A percentile compares a stretch with the other conserved stretches of the same genome.
Evolutionary conservation across 2,329 filamentous ascomycete genomes (phyloP).

Genomic region (Phyllosticta paracitricarpa): DNA sequence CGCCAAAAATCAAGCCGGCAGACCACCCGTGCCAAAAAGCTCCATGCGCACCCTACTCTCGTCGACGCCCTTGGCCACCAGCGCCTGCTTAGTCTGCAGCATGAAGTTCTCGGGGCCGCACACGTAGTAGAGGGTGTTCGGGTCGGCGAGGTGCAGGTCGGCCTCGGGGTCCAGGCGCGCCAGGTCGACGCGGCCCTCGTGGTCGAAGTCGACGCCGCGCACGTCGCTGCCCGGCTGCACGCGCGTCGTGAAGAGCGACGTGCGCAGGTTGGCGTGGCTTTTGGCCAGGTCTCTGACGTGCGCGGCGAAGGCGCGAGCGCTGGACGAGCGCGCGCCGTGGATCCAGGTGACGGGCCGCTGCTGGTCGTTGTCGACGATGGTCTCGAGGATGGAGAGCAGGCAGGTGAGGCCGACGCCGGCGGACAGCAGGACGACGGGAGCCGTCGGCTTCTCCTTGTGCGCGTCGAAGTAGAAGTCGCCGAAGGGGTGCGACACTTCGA

Average conservation of each 20-base stretch:
- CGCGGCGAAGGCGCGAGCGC: constrained; percentile 45
- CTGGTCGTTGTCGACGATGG: constrained; percentile 36
- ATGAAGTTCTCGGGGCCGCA: constrained; percentile 66
- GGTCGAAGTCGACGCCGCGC: constrained; percentile 48
- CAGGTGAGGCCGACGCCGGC: constrained; percentile 61
- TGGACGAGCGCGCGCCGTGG: constrained; percentile 46
- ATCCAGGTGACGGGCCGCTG: constrained; percentile 45
- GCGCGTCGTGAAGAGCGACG: constrained; percentile 49
- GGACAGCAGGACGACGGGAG: constrained; percentile 55
- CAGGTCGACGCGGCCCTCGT: constrained; percentile 50
- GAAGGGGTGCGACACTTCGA: constrained; percentile 57
- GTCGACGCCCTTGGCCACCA: constrained; percentile 48
- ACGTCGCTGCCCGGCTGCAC: constrained; percentile 32
- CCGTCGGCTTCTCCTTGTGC: neutral
- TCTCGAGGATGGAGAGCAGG: constrained; percentile 55
- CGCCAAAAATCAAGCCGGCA: neutral
- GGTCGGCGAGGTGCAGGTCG: constrained; percentile 47
- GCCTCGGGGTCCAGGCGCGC: constrained; percentile 41
- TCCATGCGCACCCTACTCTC: constrained; percentile 55
- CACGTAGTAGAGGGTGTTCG: constrained; percentile 55
- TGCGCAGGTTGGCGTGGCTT: constrained; percentile 37
- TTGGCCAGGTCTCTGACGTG: constrained; percentile 38
- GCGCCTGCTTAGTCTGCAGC: constrained; percentile 44
- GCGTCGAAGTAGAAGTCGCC: constrained; percentile 53
- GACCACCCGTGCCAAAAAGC: constrained; percentile 41